A percentile compares a stretch with the other conserved stretches of the same genome.
Conservation (phyloP, 2,329 filamentous ascomycete genomes). For the Aspergillus sp. region DNA sequence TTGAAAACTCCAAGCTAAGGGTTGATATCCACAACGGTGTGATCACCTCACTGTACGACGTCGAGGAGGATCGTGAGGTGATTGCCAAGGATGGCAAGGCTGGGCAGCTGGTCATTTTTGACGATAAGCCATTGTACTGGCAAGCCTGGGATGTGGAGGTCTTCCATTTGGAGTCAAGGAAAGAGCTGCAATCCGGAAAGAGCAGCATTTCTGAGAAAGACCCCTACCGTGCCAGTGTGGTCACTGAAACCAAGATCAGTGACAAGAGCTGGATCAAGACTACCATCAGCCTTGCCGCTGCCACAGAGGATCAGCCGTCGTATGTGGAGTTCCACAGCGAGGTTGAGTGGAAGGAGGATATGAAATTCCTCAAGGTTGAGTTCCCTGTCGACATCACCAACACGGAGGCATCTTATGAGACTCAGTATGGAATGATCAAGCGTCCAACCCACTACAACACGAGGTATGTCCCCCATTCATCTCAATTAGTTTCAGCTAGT, state of each 20-base stretch:
- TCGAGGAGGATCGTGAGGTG: conserved; percentile 70
- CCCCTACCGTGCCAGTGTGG: conserved; percentile 74
- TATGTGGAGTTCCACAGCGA: conserved; percentile 77
- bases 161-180: conserved; percentile 83
- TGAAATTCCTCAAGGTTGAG: conserved; percentile 98
- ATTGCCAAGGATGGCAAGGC: conserved; percentile 72
- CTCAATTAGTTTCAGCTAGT: not conserved
- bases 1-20: conserved; percentile 75
- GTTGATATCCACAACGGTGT: conserved; percentile 72
- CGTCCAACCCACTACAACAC: conserved; percentile 98
- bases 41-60: conserved; percentile 83
- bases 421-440: conserved; percentile 83
- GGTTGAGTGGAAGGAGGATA: conserved; percentile 95
- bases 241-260: conserved; percentile 84
- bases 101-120: conserved; percentile 91
- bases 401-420: conserved; percentile 92
- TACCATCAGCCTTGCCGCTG: conserved; percentile 75
- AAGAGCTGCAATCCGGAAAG: conserved; percentile 68
- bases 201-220: conserved; percentile 71
- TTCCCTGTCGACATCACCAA: conserved; percentile 91
- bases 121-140: conserved; percentile 97
- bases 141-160: conserved; percentile 98
- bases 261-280: conserved; percentile 83
- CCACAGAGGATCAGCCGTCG: conserved; percentile 63
- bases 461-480: conserved; percentile 48